Base-by-base conservation (phyloP, 2,329 filamentous ascomycete species). In the Cytospora piceicola region DNA sequence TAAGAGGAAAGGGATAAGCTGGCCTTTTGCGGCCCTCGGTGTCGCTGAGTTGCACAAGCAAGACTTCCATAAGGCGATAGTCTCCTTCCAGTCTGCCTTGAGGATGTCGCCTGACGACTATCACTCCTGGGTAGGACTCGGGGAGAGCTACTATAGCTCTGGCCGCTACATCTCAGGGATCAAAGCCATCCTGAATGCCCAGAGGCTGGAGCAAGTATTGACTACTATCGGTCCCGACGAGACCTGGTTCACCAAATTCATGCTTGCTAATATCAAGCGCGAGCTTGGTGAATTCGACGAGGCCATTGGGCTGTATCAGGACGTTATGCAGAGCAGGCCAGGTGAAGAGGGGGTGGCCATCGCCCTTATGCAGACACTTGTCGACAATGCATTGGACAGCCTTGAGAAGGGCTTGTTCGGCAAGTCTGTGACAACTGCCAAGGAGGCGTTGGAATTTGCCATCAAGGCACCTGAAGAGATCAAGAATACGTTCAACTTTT, bases 121-220 rank as follows among this genome's bases (percentile, higher is more conserved):
- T 73, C 91, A 99, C 77, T 96, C 92, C 0, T 99, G 94, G 88
- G 91, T 99, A 29, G 95, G 95, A 0, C 83, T 99, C 1, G 95
- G 94, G n/a, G 95, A 99, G 78, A 96, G 93, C 73, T 99, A 99
- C 73, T 91, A 97, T 75, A 95, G 92, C 71, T 96, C 94, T 20
- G 94, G 95, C 12, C 86, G 94, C 68, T 96, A 96, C 73, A 91
- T 97, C 67, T 94, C 95, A n/a, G 94, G 95, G 0, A 92, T 91
- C 4, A 94, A 95, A 73, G 93, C 95, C 0, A 95, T 98, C 70
- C 82, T 91, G 39, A 91, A 96, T 73, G 95, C 94, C 0, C 89
- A 94, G 73, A 86, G 85, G 62, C 82, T 97, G 5, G 91, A 94
- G 68, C 56, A 63, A 36, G 53, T 30, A 27, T 57, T 46, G 17